phyloP scores from a whole-genome alignment of 2,329 filamentous ascomycete species.

The Pyricularia sp. region DNA sequence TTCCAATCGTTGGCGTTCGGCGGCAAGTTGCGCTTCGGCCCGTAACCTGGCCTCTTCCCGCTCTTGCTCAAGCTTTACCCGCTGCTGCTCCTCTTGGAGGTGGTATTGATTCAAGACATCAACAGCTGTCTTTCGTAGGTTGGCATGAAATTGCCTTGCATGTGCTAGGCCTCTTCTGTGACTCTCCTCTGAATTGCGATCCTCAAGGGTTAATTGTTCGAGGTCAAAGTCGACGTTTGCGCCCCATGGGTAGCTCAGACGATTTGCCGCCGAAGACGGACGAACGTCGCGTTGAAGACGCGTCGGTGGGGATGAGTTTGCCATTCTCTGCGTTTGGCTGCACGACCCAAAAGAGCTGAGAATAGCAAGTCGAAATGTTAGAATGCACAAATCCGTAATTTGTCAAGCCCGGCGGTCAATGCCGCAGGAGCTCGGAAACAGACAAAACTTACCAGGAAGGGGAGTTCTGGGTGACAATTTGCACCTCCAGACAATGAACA shows the following conservation, averaged over 20 bases:
- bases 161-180: constrained; percentile 19
- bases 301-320: constrained; percentile 18
- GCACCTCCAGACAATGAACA: not conserved
- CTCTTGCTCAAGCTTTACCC: constrained; percentile 13
- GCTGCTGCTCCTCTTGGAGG: constrained; percentile 16
- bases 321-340: constrained; percentile 13
- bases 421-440: not conserved
- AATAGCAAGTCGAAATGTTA: not conserved
- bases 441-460: not conserved
- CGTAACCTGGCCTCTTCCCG: constrained; percentile 20
- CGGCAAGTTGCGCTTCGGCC: constrained; percentile 16
- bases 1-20: constrained; percentile 15
- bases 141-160: constrained; percentile 19
- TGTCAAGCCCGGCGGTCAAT: not conserved
- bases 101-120: constrained; percentile 14
- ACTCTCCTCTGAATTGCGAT: constrained; percentile 22
- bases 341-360: not conserved
- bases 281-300: constrained; percentile 3
- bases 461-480: not conserved
- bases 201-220: constrained; percentile 17
- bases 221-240: constrained; percentile 1
- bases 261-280: constrained; percentile 2
- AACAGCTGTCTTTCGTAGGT: constrained; percentile 13
- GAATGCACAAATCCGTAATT: not conserved
- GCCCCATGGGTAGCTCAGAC: constrained; percentile 12